Evolutionary conservation across 306 rosid genomes (phyloP).

Genomic region (Dalbergia cultrata): DNA sequence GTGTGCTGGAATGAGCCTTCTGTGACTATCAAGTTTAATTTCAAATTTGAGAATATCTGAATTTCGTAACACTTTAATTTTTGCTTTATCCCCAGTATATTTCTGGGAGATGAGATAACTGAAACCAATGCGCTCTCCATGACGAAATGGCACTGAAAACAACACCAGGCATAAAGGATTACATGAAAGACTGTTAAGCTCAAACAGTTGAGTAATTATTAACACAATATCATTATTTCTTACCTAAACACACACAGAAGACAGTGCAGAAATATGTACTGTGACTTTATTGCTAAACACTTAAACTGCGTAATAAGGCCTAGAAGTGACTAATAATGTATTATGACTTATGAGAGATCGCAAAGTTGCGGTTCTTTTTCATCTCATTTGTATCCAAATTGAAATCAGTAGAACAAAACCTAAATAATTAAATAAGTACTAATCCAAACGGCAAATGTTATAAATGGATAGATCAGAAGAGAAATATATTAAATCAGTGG

Average conservation of each 20-base stretch:
- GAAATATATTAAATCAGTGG: not conserved
- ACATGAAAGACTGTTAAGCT: slow-evolving; percentile 52
- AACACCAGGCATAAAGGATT: slow-evolving; percentile 62
- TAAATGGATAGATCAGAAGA: slow-evolving; percentile 25
- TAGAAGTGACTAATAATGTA: slow-evolving; percentile 24
- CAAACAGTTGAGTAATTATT: slow-evolving; percentile 23
- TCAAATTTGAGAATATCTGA: slow-evolving; percentile 61
- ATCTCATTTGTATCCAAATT: slow-evolving; percentile 9
- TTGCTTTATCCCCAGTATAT: slow-evolving; percentile 71
- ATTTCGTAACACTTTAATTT: slow-evolving; percentile 76
- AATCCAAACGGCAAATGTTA: slow-evolving; percentile 21
- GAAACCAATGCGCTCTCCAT: slow-evolving; percentile 96
- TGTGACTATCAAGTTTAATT: slow-evolving; percentile 73
- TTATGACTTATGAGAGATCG: not conserved
- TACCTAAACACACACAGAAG: slow-evolving; percentile 25
- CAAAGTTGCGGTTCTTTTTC: slow-evolving; percentile 21
- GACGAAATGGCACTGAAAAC: slow-evolving; percentile 92
- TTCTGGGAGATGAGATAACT: slow-evolving; percentile 90
- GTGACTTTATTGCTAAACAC: slow-evolving; percentile 23
- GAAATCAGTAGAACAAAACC: slow-evolving; percentile 15
- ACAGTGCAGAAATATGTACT: slow-evolving; percentile 12
- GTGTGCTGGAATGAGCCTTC: slow-evolving; percentile 89
- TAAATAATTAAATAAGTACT: not conserved
- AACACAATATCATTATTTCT: slow-evolving; percentile 14
- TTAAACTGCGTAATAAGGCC: slow-evolving; percentile 27